Conservation (phyloP, 257 asterid species). For the Salvia miltiorrhiza region DNA sequence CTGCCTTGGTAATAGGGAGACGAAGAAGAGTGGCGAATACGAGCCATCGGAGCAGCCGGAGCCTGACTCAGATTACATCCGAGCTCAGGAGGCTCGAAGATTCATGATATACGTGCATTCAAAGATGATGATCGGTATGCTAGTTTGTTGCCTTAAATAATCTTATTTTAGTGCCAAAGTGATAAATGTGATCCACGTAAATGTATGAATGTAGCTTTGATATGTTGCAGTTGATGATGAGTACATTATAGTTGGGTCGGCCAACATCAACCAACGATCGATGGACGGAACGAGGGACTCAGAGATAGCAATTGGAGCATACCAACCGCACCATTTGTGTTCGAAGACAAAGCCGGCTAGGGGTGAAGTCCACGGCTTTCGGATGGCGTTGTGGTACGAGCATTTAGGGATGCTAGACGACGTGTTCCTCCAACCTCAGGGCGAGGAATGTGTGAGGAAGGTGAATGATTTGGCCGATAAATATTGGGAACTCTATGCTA, state of each 20-base stretch:
- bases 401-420: constrained; percentile 89
- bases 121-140: constrained; percentile 87
- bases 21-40: constrained; percentile 69
- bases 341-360: constrained; percentile 55
- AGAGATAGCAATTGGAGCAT: constrained; percentile 89
- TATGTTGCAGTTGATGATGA: constrained; percentile 73
- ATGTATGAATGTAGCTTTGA: too few species aligned
- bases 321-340: constrained; percentile 69
- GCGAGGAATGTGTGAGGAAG: constrained; percentile 44
- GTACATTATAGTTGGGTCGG: constrained; percentile 84
- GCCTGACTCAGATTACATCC: constrained; percentile 54
- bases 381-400: constrained; percentile 90
- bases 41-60: constrained; percentile 76
- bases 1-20: constrained; percentile 82
- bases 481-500: constrained; percentile 64
- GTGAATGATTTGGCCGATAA: constrained; percentile 58
- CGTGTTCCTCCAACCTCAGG: constrained; percentile 55
- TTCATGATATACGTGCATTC: constrained; percentile 94
- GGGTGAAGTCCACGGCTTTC: constrained; percentile 83
- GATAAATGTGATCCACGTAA: too few species aligned
- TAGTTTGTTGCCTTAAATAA: background rate
- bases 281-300: constrained; percentile 94
- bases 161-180: background rate
- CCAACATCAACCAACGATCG: constrained; percentile 92
- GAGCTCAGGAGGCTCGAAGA: constrained; percentile 83